Percentiles rank a stretch among this genome's conserved stretches.
These are phyloP conservation scores for Penicillium sp. DNA, from an alignment of 2,329 filamentous ascomycete genomes.

Conservation along the genomic window DNA sequence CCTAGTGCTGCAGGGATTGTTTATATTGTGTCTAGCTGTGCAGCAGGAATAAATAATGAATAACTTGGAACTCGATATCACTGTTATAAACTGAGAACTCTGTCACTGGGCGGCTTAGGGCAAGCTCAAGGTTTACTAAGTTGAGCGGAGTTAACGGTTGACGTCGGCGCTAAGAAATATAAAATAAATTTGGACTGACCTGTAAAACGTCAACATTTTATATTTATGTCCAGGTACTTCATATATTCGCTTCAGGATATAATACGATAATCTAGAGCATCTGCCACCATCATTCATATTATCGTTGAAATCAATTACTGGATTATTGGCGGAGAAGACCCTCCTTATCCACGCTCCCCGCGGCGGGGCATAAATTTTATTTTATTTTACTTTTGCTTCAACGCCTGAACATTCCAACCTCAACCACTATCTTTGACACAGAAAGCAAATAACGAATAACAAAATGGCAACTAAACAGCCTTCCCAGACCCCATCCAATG, in stretches of 20 bases:
- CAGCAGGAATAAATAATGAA: too few relatives aligned
- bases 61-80: too few relatives aligned
- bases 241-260: not conserved
- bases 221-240: too few relatives aligned
- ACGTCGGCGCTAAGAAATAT: too few relatives aligned
- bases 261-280: not conserved
- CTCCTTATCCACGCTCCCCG: not conserved
- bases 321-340: not conserved
- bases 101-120: too few relatives aligned
- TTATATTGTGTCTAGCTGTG: too few relatives aligned
- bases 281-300: not conserved
- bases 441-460: not conserved
- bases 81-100: too few relatives aligned
- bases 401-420: not conserved
- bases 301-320: not conserved
- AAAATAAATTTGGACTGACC: too few relatives aligned
- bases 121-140: too few relatives aligned
- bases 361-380: not conserved
- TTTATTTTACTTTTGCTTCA: not conserved
- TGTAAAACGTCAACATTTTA: too few relatives aligned
- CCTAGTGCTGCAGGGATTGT: constrained; percentile 4
- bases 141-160: too few relatives aligned
- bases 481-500: not conserved
- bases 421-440: not conserved
- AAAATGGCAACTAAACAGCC: not conserved